Evolutionary conservation across 2,329 filamentous ascomycete species (phyloP).

Genomic region (Paecilomyces formosus): DNA sequence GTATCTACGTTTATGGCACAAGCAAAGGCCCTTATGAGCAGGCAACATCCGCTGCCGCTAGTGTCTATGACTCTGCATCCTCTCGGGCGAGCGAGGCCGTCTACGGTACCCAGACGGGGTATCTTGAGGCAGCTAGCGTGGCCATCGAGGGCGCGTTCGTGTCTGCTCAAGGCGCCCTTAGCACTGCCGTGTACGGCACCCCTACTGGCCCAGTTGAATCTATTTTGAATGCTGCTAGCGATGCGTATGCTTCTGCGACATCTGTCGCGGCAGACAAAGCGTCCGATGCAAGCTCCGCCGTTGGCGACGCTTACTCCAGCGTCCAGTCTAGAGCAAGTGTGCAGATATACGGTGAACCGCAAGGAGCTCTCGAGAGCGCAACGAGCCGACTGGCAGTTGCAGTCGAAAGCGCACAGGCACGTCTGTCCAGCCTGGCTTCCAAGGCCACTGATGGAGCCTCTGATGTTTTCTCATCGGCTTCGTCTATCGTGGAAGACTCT

Average conservation of each 20-base stretch:
- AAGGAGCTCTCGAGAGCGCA: constrained; percentile 23
- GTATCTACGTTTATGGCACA: constrained; percentile 50
- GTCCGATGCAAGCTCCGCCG: too few species aligned
- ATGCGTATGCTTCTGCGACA: constrained; percentile 26
- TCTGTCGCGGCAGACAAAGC: constrained; percentile 38
- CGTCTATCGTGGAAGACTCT: constrained; percentile 37
- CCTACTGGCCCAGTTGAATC: too few species aligned
- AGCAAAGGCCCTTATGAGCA: constrained; percentile 47
- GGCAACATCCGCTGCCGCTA: constrained; percentile 46
- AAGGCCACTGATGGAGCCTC: constrained; percentile 25
- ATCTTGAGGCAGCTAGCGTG: too few species aligned
- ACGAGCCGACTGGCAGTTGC: constrained; percentile 21
- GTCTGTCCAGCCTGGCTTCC: constrained; percentile 23
- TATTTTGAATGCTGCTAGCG: too few species aligned
- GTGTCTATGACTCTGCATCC: constrained; percentile 44
- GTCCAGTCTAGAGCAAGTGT: too few species aligned
- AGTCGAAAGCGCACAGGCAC: constrained; percentile 28
- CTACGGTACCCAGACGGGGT: too few species aligned
- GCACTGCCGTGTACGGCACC: constrained; percentile 48
- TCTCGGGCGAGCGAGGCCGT: constrained; percentile 23
- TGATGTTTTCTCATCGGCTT: constrained; percentile 28
- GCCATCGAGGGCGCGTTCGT: constrained; percentile 44
- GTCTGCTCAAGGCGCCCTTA: constrained; percentile 50
- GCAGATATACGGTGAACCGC: too few species aligned
- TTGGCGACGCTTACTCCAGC: too few species aligned